Base-by-base conservation (phyloP, 176 grass and related monocot genomes). In the Aegilops sharonensis region DNA sequence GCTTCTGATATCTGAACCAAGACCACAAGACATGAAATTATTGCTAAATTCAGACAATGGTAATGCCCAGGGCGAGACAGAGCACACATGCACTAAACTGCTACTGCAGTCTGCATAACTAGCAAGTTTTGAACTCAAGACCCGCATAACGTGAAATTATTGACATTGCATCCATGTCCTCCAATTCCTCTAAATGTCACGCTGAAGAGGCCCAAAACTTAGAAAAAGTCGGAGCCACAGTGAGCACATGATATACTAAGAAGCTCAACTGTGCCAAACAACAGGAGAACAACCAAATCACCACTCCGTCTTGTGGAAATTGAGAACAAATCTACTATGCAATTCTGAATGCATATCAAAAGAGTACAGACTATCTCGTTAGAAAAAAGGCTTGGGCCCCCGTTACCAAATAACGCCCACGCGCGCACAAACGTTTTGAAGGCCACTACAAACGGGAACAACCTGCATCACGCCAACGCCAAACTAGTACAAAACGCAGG, bases 381-480 rank as follows among this genome's bases (percentile, higher is more conserved):
- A 40, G 21, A 36, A 29, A 76, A 75, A 81, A 47, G 34, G 32
- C 5, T 57, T 50, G 25, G 64, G 30, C 40, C 47, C 20, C 63
- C 52, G 63, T 69, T 52, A 73, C 52, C 75, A 64, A 64, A 88
- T 82, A 77, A 81, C 47, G 65, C 78, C 2, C 25, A 52, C 5
- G 80, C 72, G 76, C 79, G 6, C 30, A 37, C 6, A 14, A 50
- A 32, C 20, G 39, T 3, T 35, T 68, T 69, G 3, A 40, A 5
- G 42, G 29, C 6, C 78, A 21, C 56, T 21, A 50, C 27, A 65
- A 45, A 45, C 42, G 42, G 42, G 42, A 45, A 43, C 39, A 62
- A 86, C 56, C 30, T 73, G 68, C 60, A 31, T 68, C 42, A 57
- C 80, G 81, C 68, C 30, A 84, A 61, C 85, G n/a, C 29, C 40